phyloP scores from a whole-genome alignment of 148 eudicot genomes.

The Silene conica region DNA sequence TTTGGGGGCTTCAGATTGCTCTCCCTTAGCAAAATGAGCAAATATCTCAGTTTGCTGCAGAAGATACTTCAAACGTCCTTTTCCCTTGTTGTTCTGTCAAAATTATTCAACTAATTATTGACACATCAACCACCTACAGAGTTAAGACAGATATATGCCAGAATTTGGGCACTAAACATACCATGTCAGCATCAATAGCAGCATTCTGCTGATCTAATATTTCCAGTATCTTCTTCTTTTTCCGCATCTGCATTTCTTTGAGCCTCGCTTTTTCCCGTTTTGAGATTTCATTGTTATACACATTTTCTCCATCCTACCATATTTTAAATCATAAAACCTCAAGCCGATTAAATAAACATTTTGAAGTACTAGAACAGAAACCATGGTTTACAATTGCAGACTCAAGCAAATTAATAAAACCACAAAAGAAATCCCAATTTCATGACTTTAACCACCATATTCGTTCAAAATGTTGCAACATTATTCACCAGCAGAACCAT shows the following conservation, averaged over 20 bases:
- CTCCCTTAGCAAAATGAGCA: slow-evolving; percentile 97
- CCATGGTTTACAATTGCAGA: too few species aligned
- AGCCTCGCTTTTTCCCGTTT: slow-evolving; percentile 77
- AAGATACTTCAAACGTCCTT: slow-evolving; percentile 88
- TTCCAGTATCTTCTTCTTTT: slow-evolving; percentile 86
- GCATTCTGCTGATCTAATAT: slow-evolving; percentile 81
- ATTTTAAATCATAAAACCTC: neutral
- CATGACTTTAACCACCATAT: too few species aligned
- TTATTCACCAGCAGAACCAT: too few species aligned
- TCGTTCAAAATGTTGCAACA: too few species aligned
- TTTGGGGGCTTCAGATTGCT: slow-evolving; percentile 54
- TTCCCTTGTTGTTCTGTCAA: slow-evolving; percentile 79
- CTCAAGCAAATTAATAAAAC: too few species aligned
- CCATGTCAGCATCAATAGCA: slow-evolving; percentile 95
- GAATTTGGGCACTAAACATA: slow-evolving; percentile 19
- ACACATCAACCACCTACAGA: neutral
- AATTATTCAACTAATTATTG: neutral
- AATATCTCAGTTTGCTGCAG: slow-evolving; percentile 94
- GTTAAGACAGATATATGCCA: neutral
- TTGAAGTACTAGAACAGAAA: too few species aligned
- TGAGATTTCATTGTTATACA: slow-evolving; percentile 36
- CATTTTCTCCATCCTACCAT: slow-evolving; percentile 47
- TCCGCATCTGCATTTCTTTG: slow-evolving; percentile 75
- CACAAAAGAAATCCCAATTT: too few species aligned
- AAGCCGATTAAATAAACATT: neutral